A percentile compares a stretch with the other conserved stretches of the same genome.
Evolutionary conservation across 179 eudicot species (phyloP).

Genomic region (Corrigiola litoralis): DNA sequence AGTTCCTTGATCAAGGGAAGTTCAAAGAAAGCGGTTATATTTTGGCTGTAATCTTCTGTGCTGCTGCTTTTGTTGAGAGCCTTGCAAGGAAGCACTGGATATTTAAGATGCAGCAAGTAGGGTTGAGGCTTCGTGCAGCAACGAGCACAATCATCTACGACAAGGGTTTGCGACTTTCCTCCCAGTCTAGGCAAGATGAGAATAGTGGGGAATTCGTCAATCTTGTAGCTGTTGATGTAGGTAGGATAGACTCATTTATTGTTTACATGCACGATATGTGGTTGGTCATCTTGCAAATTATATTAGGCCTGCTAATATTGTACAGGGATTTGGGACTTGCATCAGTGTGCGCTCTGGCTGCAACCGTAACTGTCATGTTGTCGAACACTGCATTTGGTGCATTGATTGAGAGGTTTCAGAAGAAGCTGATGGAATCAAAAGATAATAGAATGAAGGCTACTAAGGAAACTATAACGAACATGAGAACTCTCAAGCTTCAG

Average conservation of each 20-base stretch:
- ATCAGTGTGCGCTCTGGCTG: constrained; percentile 37
- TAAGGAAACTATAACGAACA: constrained; percentile 25
- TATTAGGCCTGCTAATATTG: constrained; percentile 40
- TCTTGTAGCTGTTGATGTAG: constrained; percentile 64
- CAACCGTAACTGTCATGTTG: constrained; percentile 21
- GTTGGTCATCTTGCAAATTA: constrained; percentile 50
- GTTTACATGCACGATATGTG: constrained; percentile 54
- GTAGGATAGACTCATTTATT: constrained; percentile 36
- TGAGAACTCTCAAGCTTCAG: constrained; percentile 29
- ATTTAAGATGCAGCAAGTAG: constrained; percentile 33
- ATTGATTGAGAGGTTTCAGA: constrained; percentile 19
- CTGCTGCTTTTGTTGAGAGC: constrained; percentile 37
- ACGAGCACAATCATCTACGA: constrained; percentile 28
- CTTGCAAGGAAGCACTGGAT: constrained; percentile 35
- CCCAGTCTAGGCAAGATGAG: constrained; percentile 22
- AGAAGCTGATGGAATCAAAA: constrained; percentile 27
- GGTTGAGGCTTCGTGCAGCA: constrained; percentile 36
- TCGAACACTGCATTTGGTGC: constrained; percentile 38
- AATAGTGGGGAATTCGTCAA: constrained; percentile 58
- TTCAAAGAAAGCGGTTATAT: constrained; percentile 32
- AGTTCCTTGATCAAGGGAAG: constrained; percentile 33
- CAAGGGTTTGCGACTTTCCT: constrained; percentile 34
- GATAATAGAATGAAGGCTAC: constrained; percentile 28
- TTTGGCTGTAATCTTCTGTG: constrained; percentile 39
- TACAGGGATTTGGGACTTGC: constrained; percentile 52